These are phyloP conservation scores for Effrenium voratum DNA, from an alignment of 73 alveolate species.

Conservation along the genomic window DNA sequence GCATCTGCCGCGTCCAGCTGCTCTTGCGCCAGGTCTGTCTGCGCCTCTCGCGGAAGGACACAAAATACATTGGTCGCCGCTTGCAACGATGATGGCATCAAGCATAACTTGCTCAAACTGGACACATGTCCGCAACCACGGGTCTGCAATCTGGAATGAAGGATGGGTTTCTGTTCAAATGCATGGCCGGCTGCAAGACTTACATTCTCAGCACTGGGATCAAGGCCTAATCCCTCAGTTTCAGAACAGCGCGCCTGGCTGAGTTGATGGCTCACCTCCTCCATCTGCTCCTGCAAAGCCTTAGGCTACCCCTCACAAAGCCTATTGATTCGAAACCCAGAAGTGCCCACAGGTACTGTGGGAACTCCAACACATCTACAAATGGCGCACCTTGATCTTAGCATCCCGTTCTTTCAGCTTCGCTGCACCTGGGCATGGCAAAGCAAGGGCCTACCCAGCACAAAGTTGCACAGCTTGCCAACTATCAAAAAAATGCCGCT, in stretches of 20 bases:
- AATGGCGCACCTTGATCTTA: constrained; percentile 9
- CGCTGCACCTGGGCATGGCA: not conserved
- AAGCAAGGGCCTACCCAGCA: not conserved
- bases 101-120: too few species aligned
- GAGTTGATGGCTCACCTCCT: constrained; percentile 35
- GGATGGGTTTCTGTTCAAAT: too few species aligned
- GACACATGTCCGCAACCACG: too few species aligned
- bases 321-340: not conserved
- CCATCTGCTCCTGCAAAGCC: constrained; percentile 36
- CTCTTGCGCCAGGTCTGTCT: constrained; percentile 40
- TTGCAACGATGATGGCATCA: too few species aligned
- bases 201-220: too few species aligned
- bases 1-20: constrained; percentile 63
- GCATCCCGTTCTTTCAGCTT: not conserved
- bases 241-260: constrained; percentile 10
- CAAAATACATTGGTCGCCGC: too few species aligned
- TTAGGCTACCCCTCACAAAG: not conserved
- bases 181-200: too few species aligned
- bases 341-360: not conserved
- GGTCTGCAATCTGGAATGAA: too few species aligned
- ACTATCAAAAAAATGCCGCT: too few species aligned
- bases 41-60: constrained; percentile 10
- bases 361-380: not conserved
- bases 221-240: not conserved
- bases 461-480: not conserved